phyloP scores from a whole-genome alignment of 345 rosid genomes.

The Gossypium ekmanianum region DNA sequence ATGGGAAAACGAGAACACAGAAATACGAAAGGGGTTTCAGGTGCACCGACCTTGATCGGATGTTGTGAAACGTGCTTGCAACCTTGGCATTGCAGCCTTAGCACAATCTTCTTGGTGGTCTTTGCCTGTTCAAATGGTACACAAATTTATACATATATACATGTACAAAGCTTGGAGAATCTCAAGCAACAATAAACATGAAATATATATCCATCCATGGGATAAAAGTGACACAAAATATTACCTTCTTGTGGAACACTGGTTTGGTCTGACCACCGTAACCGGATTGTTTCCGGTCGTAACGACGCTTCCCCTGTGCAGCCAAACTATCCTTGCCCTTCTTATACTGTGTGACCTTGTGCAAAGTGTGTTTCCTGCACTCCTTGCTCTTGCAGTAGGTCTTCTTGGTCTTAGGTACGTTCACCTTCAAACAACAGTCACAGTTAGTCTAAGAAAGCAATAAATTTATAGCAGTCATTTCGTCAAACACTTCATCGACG shows the following conservation, averaged over 20 bases:
- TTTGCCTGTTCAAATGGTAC: constrained; percentile 44
- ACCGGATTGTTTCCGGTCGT: constrained; percentile 83
- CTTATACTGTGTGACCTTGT: constrained; percentile 86
- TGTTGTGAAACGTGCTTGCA: constrained; percentile 90
- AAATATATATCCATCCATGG: background rate
- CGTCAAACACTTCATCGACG: background rate
- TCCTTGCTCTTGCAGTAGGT: constrained; percentile 80
- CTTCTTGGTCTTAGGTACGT: constrained; percentile 86
- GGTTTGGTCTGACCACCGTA: constrained; percentile 94
- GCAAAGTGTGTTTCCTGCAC: constrained; percentile 67
- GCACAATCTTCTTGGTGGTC: constrained; percentile 90
- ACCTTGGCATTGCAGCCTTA: constrained; percentile 84
- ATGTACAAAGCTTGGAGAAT: background rate
- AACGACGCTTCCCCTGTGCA: constrained; percentile 84
- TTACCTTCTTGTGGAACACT: constrained; percentile 88
- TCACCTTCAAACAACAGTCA: constrained; percentile 44
- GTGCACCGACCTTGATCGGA: constrained; percentile 55
- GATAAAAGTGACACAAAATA: background rate
- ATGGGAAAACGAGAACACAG: background rate
- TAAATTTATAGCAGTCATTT: background rate
- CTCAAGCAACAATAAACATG: background rate
- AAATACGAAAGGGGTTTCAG: background rate
- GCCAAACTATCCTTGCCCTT: constrained; percentile 90
- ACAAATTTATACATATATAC: background rate
- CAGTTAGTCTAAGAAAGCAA: background rate